Evolutionary conservation across 1,139 yeast genomes (phyloP).

Genomic region (Yamadazyma triangularis): DNA sequence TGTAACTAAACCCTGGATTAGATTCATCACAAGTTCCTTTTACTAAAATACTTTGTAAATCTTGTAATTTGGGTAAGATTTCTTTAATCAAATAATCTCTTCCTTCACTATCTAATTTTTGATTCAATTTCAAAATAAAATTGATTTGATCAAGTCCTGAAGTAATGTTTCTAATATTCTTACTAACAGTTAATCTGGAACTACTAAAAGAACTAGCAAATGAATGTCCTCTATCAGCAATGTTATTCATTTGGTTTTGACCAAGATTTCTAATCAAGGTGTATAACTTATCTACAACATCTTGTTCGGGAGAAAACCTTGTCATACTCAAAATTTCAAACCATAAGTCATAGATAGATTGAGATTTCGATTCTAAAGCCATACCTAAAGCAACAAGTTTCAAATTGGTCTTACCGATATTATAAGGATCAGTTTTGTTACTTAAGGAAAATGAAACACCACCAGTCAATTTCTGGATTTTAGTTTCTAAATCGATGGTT

Average conservation of each 20-base stretch:
- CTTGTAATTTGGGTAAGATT: slow-evolving; percentile 59
- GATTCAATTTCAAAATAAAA: slow-evolving; percentile 59
- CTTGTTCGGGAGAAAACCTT: slow-evolving; percentile 42
- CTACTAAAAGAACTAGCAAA: slow-evolving; percentile 71
- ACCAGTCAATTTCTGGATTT: slow-evolving; percentile 79
- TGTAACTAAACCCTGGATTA: slow-evolving; percentile 41
- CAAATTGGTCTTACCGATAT: slow-evolving; percentile 41
- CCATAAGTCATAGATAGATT: slow-evolving; percentile 62
- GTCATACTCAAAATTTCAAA: slow-evolving; percentile 65
- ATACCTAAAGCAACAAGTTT: slow-evolving; percentile 60
- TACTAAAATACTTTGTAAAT: slow-evolving; percentile 47
- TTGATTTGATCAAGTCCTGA: slow-evolving; percentile 75
- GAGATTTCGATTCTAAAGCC: slow-evolving; percentile 64
- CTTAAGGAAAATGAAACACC: slow-evolving; percentile 64
- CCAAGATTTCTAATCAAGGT: slow-evolving; percentile 71
- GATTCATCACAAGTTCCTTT: slow-evolving; percentile 14
- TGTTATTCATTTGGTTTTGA: slow-evolving; percentile 70
- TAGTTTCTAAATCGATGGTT: slow-evolving; percentile 81
- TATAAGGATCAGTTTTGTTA: slow-evolving; percentile 52
- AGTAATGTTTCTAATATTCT: slow-evolving; percentile 57
- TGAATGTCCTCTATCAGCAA: slow-evolving; percentile 86
- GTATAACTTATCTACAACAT: slow-evolving; percentile 59
- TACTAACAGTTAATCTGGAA: slow-evolving; percentile 58
- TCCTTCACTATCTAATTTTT: slow-evolving; percentile 45
- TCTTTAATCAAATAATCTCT: slow-evolving; percentile 48